A percentile compares a stretch with the other conserved stretches of the same genome.
These are phyloP conservation scores for Liquidambar formosana DNA, from an alignment of 164 flowering plant species.

Conservation along the genomic window DNA sequence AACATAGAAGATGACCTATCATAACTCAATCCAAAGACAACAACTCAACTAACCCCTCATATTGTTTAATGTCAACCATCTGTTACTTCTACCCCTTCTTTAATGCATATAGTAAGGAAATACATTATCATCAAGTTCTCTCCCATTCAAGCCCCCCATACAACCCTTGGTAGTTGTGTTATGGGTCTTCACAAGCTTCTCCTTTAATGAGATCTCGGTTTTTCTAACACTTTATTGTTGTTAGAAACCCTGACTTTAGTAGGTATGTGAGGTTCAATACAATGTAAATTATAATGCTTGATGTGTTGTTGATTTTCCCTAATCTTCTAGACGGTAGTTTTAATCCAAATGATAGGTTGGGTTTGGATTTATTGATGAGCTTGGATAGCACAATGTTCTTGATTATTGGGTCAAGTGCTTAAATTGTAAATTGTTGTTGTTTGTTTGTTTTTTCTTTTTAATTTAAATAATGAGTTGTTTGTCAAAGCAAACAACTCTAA, in stretches of 20 bases:
- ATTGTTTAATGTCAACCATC: conserved; percentile 80
- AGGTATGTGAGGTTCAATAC: conserved; percentile 94
- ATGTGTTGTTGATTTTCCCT: conserved; percentile 87
- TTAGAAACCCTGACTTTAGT: conserved; percentile 80
- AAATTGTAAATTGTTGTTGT: conserved; percentile 94
- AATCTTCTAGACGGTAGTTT: conserved; percentile 86
- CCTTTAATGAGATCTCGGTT: conserved; percentile 81
- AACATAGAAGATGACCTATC: conserved; percentile 10
- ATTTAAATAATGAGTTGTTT: too few species aligned
- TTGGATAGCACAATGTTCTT: conserved; percentile 93
- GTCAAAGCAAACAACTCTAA: too few species aligned
- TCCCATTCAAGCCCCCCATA: conserved; percentile 59
- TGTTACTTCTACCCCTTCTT: conserved; percentile 95
- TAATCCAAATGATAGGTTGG: conserved; percentile 71
- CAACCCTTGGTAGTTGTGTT: conserved; percentile 84
- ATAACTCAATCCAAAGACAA: conserved; percentile 40
- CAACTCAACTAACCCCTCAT: conserved; percentile 56
- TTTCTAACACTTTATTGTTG: conserved; percentile 84
- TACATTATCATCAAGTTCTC: conserved; percentile 75
- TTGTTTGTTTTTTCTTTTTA: too few species aligned
- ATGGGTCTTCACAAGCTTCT: conserved; percentile 79
- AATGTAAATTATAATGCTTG: conserved; percentile 95
- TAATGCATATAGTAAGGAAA: conserved; percentile 87
- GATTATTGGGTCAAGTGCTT: conserved; percentile 82
- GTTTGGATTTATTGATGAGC: conserved; percentile 90